Evolutionary conservation across 1,284 basidiomycete species (phyloP).

Genomic region (Schizophyllum amplum): DNA sequence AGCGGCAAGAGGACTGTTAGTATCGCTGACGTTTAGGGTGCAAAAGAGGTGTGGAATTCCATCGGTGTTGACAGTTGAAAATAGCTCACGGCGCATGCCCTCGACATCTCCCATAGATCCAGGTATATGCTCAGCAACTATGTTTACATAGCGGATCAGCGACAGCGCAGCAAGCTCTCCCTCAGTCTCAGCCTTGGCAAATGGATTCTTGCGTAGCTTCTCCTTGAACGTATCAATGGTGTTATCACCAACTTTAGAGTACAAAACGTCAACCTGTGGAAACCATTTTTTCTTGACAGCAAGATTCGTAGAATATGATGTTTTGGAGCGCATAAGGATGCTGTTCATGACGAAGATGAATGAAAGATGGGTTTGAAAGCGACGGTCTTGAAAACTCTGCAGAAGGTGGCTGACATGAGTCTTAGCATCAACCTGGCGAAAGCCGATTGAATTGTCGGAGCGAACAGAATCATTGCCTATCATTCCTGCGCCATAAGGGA

Average conservation of each 20-base stretch:
- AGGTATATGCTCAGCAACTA: conserved; percentile 10
- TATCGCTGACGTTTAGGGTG: conserved; percentile 10
- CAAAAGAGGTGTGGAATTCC: conserved; percentile 6
- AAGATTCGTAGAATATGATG: conserved; percentile 7
- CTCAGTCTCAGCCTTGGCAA: no score
- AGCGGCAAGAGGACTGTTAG: conserved; percentile 10
- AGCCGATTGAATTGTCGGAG: background rate
- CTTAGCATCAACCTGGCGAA: conserved; percentile 7
- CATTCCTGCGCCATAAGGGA: conserved; percentile 11
- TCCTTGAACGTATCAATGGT: conserved; percentile 1
- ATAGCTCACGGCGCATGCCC: conserved; percentile 5
- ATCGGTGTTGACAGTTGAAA: background rate
- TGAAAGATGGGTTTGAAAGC: conserved; percentile 11
- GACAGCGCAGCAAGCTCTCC: no score
- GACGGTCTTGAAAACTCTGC: conserved; percentile 4
- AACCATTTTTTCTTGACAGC: conserved; percentile 12
- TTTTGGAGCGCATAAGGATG: conserved; percentile 10
- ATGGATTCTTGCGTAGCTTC: background rate
- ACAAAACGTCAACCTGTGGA: conserved; percentile 6
- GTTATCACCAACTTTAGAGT: conserved; percentile 4
- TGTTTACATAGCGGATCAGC: conserved; percentile 8
- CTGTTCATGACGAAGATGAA: conserved; percentile 14
- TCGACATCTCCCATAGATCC: conserved; percentile 4
- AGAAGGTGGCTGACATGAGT: conserved; percentile 9
- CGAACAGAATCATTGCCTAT: conserved; percentile 9